Base-by-base conservation (phyloP, 306 rosid genomes). In the Canavalia ensiformis region DNA sequence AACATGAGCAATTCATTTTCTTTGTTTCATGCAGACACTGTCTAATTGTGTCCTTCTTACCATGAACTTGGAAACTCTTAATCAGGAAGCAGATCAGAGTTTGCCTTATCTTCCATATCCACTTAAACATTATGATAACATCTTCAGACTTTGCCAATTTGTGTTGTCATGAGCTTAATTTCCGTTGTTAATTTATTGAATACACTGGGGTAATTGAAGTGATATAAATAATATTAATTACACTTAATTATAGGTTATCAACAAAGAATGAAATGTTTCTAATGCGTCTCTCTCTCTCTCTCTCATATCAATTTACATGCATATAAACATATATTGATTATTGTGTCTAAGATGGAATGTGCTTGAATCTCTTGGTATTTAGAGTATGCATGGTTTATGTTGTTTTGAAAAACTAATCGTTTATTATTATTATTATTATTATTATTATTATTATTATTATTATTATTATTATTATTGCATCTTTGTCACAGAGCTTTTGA, bases 11-110 rank as follows among this genome's bases (percentile, higher is more conserved):
- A 67, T 77, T 63, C 72, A 29, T 50, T 63, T 83, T 87, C 90
- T 91, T 78, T 78, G 88, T 86, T 81, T 85, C 85, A 72, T 56
- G 92, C 79, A 81, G 74, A 63, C 9, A 63, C 9, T 77, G 75
- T 81, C 68, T 70, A 51, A 30, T 60, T 18, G 5, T 72, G 46
- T 80, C 75, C 75, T 81, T 81, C 77, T 78, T 63, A 2, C 82
- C 77, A 80, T 87, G 78, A 76, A 86, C 67, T 82, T 82, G 76
- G 83, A 73, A 68, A 68, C 67, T 65, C 66, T 42, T 37, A 18
- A 34, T 6, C 8, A 59, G 11, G 39, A 7, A 56, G 56, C 30
- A 68, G 30, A 56, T 74, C 84, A 80, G 46, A 77, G 28, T 63
- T 57, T 70, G 37, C 57, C 63, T 65, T 58, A 76, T 78, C 77